Base-by-base conservation (phyloP, 306 rosid genomes). In the Lathyrus tuberosus region DNA sequence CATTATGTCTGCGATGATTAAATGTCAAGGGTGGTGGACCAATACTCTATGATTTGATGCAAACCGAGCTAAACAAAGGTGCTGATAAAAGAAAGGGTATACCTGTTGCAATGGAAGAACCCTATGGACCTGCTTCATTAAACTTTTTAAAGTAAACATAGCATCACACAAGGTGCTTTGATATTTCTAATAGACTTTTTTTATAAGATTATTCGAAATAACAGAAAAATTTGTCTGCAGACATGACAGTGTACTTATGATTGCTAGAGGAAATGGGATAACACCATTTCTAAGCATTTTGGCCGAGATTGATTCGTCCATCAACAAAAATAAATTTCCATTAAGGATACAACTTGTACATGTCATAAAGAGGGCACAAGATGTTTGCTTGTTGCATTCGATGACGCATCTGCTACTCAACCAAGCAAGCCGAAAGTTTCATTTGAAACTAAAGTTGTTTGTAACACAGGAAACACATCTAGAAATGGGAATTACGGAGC, bases 221-320 rank as follows among this genome's bases (percentile, higher is more conserved):
- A 67, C 20, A 46, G 28, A 37, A 4, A 43, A 4, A 43, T 2
- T 52, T 61, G 59, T 78, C 24, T 78, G 97, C 96, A 94, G 97
- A 66, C 76, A 85, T 84, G 97, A 94, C 72, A 76, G 80, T 67
- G 67, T 94, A 60, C 80, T 88, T 78, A 78, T 88, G 68, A 73
- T 94, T 60, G 97, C 95, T 5, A 96, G 98, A 63, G 98, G 97
- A 74, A 88, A 89, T 63, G 98, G 96, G 62, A 71, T 94, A 78
- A 87, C 98, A 70, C 95, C 97, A 46, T 82, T 88, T 84, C 84
- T 87, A 62, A 94, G 98, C 86, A 81, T 90, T 78, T 72, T 94
- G 75, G 84, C 83, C 38, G 97, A 94, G 79, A 73, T 79, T 57
- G 74, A 79, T 73, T 83, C 91, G 15, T 59, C 77, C 64, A 65